Conservation (phyloP, 2,329 filamentous ascomycete species). For the Phialophora tarda region DNA sequence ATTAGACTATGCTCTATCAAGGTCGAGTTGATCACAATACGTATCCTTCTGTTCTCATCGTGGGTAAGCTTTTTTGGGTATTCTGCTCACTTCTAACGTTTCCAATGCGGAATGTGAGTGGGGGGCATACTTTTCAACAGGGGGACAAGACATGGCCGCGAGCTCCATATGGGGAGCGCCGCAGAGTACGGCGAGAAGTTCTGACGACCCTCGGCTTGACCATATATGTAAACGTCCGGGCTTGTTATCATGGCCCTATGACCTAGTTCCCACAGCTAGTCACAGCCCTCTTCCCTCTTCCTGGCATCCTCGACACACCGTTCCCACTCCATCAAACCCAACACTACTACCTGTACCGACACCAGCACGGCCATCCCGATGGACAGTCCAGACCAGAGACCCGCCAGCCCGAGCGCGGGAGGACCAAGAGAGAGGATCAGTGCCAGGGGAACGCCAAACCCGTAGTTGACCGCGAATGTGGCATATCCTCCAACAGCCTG, state of each 20-base stretch:
- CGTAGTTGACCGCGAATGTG: slow-evolving; percentile 76
- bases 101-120: too few relatives aligned
- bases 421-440: slow-evolving; percentile 25
- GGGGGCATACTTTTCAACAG: too few relatives aligned
- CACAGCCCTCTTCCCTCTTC: slow-evolving; percentile 16
- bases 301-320: slow-evolving; percentile 28
- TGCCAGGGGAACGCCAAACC: slow-evolving; percentile 56
- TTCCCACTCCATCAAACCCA: slow-evolving; percentile 28
- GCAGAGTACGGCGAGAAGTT: too few relatives aligned
- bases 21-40: too few relatives aligned
- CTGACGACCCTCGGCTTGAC: too few relatives aligned
- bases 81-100: too few relatives aligned
- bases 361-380: slow-evolving; percentile 16
- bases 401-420: slow-evolving; percentile 22
- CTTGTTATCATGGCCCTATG: too few relatives aligned
- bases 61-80: too few relatives aligned
- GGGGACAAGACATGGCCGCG: too few relatives aligned
- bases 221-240: too few relatives aligned
- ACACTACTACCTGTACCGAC: slow-evolving; percentile 9
- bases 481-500: slow-evolving; percentile 81
- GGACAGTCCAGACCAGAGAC: slow-evolving; percentile 25
- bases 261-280: background rate
- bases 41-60: too few relatives aligned
- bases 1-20: background rate
- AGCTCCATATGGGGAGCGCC: too few relatives aligned